Base-by-base conservation (phyloP, 2,329 filamentous ascomycete genomes). In the Microcyclosporella mali region DNA sequence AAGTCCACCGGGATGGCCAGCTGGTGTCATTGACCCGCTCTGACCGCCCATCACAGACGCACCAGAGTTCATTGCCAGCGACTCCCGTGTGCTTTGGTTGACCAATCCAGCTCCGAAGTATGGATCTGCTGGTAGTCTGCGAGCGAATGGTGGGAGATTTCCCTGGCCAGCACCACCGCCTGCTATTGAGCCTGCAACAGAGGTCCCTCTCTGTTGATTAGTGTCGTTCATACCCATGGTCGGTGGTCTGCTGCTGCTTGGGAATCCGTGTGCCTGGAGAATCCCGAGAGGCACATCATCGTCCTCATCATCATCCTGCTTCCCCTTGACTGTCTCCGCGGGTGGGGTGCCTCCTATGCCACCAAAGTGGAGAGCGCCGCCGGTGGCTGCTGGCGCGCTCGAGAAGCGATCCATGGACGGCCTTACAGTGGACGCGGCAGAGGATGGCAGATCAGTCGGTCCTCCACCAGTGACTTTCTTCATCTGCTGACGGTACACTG, bases 401-500 rank as follows among this genome's bases (percentile, higher is more conserved):
- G 65, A 68, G 3, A 78, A 79, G 27, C 74, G 69, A 14, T 75
- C 71, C 47, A 82, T 64, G 37, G 70, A 68, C 11, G 78, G 73
- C n/a, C 79, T 77, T 18, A 73, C 64, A 9, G 69, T 61, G 7
- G 51, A 47, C 30, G 53, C 52, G 2, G 72, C 59, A 11, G 50
- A 46, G 19, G 53, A 55, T 2, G 73, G 63, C 10, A 66, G 53
- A 32, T 69, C 66, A 9, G 72, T 64, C 3, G 73, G 64, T 16
- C 79, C 69, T 55, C 90, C 86, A 36, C 88, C 88, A 1, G 88
- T 94, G 21, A 92, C 84, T 67, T 94, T 94, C 85, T 90, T 94
- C 88, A 94, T 95, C 66, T 92, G 85, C 63, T 95, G 88, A 45
- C 88, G 79, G 64, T 94, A 94, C 1, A 94, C 83, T 1, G 87